Evolutionary conservation across 2,329 filamentous ascomycete species (phyloP), one percentile per base, ranked within the genome.

Genomic region (Aureobasidium subglaciale): DNA sequence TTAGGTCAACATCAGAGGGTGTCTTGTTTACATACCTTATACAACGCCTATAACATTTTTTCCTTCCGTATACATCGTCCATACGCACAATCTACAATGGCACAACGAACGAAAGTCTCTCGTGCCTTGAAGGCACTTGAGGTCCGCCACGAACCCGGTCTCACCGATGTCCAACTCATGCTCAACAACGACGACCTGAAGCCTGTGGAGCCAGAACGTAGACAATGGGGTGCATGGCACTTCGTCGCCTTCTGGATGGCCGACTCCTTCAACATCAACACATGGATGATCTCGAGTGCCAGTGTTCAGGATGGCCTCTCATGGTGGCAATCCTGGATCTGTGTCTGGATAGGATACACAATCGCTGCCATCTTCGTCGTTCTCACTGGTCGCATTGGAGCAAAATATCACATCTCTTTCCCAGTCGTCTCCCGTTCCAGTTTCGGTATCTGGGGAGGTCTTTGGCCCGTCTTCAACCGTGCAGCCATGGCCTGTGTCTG

Each of bases 401-500:
- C 90, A 10, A 82, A 80, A 24, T 96, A 96, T 69, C 90, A 95
- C 68, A 88, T 96, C 61, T 87, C 88, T 1, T 96, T 96, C 68
- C 90, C 91, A 1, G 88, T 96, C 32, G 84, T 87, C 29, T 81
- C 79, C 61, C 78, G 91, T 55, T 78, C 87, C 0, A 89, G 85
- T 0, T 96, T 95, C 64, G 91, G 91, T 15, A 86, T 95, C 56
- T 96, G 88, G 87, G 91, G 91, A 1, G 85, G 84, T 25, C 72
- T 95, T 50, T 95, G 90, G 90, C 90, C 90, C 0, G 84, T 95
- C 0, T 85, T 96, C 62, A 95, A 96, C 67, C 83, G 90, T 41
- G 87, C 88, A 15, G 88, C 83, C 5, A 91, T 95, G 80, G 86
- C 88, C 2, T 90, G 88, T 62, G 82, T 95, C 59, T 95, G 89